Evolutionary conservation across 140 eudicot genomes (phyloP).

Genomic region (Stevia rebaudiana): DNA sequence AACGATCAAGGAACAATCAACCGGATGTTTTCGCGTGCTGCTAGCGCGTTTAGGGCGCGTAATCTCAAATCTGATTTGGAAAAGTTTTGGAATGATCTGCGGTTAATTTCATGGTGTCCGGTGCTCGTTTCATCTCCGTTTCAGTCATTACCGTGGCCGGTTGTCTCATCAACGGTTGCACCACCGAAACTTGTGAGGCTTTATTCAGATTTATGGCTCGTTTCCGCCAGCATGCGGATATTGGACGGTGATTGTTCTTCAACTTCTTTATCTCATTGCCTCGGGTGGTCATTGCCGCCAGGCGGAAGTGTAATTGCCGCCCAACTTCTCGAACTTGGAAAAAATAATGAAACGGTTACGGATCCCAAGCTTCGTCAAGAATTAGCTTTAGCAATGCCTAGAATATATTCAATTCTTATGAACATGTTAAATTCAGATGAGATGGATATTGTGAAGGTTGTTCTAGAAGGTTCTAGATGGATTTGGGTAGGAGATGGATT

Average conservation of each 20-base stretch:
- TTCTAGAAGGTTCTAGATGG: slow-evolving; percentile 95
- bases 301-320: slow-evolving; percentile 98
- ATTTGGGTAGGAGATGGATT: slow-evolving; percentile 99
- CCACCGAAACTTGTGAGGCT: slow-evolving; percentile 94
- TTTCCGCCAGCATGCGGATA: slow-evolving; percentile 96
- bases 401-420: slow-evolving; percentile 67
- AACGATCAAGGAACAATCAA: slow-evolving; percentile 58
- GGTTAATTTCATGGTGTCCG: slow-evolving; percentile 90
- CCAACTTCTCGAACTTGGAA: slow-evolving; percentile 96
- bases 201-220: slow-evolving; percentile 83
- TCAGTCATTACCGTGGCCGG: slow-evolving; percentile 90
- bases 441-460: slow-evolving; percentile 92
- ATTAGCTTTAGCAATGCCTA: slow-evolving; percentile 87
- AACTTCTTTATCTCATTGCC: slow-evolving; percentile 62
- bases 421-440: slow-evolving; percentile 73
- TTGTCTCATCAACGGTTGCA: slow-evolving; percentile 74
- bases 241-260: slow-evolving; percentile 95
- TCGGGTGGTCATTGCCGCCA: slow-evolving; percentile 94
- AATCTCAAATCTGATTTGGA: slow-evolving; percentile 70
- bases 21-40: slow-evolving; percentile 78
- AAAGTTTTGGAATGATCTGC: slow-evolving; percentile 86
- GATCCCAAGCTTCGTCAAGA: slow-evolving; percentile 85
- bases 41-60: slow-evolving; percentile 68
- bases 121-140: slow-evolving; percentile 79
- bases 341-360: slow-evolving; percentile 74